Base-by-base conservation (phyloP, 2,329 filamentous ascomycete genomes). In the Aspergillus fumigatiaffinis region DNA sequence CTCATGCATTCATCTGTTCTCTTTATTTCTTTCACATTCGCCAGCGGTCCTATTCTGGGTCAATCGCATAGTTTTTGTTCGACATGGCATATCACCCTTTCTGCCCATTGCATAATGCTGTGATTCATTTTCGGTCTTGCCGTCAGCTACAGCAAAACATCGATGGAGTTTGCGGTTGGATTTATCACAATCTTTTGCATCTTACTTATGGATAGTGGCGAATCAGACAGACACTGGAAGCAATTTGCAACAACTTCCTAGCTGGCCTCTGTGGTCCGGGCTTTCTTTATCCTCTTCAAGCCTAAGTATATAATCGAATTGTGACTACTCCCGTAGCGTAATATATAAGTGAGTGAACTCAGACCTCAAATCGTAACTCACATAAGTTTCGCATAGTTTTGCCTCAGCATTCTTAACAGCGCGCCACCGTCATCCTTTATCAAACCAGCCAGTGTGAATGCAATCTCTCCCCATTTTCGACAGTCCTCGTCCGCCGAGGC, bases 391-490 rank as follows among this genome's bases (percentile, higher is more conserved):
- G 54, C 61, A 60, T 69, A 66, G n/a, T 70, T 74, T 20, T 54
- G 55, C 52, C 68, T 58, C 26, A 76, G 54, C 23, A 69, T 51
- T 9, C 49, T 52, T 53, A 63, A 63, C 53, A 75, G 51, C 9
- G 54, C 50, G 2, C 68, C 68, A 6, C 63, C 56, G 48, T 66
- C 62, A 49, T 50, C 50, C 3, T 56, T 55, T 44, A 70, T 61
- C 52, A 69, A 59, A 21, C 62, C 62, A 10, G 75, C 73, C 53
- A 77, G 26, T 21, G 60, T 58, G 56, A 77, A 67, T 0, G 74
- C 72, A 53, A 71, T 76, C 41, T 63, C 57, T 2, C 66, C 75
- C 75, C 75, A 77, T 12, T 67, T 64, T 17, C 63, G 63, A 60
- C 68, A 73, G n/a, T 68, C 64, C 4, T 38, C 61, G 52, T 76